Conservation (phyloP, 73 alveolate species). For the Urostyla sp. region DNA sequence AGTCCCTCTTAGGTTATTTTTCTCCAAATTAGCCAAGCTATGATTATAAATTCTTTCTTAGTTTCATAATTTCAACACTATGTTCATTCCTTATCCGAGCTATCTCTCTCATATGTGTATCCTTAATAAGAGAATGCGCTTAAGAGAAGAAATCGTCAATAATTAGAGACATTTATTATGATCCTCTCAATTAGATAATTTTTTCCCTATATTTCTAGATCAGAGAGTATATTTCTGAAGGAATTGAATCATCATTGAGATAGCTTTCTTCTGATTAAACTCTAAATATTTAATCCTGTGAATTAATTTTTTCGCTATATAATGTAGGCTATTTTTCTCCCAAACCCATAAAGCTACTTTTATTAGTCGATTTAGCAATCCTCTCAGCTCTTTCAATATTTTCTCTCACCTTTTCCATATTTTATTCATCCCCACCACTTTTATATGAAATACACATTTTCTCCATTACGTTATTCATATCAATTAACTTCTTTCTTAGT, state of each 20-base stretch:
- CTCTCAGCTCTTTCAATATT: conserved; percentile 46
- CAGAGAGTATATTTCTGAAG: conserved; percentile 25
- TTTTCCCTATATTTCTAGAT: conserved; percentile 17
- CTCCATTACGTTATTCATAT: conserved; percentile 9
- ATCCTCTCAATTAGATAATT: neutral
- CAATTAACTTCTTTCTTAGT: neutral
- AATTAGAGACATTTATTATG: neutral
- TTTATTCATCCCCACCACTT: neutral
- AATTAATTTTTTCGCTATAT: neutral
- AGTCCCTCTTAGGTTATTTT: neutral
- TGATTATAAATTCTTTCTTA: conserved; percentile 29
- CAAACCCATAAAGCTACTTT: conserved; percentile 13
- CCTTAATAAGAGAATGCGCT: conserved; percentile 31
- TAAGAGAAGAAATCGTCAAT: conserved; percentile 50
- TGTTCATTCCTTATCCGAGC: conserved; percentile 49
- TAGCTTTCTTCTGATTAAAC: conserved; percentile 10
- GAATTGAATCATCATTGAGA: conserved; percentile 31
- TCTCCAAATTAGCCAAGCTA: neutral
- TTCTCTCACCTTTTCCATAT: conserved; percentile 32
- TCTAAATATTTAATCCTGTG: neutral
- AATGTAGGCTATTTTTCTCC: conserved; percentile 45
- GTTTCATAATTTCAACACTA: conserved; percentile 38
- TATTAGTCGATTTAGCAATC: conserved; percentile 31
- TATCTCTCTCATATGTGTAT: conserved; percentile 26
- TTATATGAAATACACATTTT: conserved; percentile 33